Percentiles rank a stretch among this genome's conserved stretches.
phyloP scores from a whole-genome alignment of 2,329 filamentous ascomycete genomes.

The Hypoxylon sp. region DNA sequence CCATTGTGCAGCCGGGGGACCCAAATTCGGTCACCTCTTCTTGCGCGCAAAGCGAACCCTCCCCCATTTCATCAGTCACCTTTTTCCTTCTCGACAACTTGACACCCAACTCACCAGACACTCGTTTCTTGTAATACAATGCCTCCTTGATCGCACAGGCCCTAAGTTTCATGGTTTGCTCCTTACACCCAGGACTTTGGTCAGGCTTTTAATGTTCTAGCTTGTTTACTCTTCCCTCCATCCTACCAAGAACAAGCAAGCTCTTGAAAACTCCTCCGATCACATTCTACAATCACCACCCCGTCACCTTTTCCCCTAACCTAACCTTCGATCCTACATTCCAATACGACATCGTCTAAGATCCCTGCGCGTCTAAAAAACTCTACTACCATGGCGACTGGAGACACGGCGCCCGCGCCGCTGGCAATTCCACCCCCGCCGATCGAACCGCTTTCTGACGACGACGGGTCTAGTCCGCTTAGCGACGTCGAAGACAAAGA shows the following conservation, averaged over 20 bases:
- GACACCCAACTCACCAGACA: conserved; percentile 37
- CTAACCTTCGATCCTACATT: conserved; percentile 8
- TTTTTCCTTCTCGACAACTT: conserved; percentile 34
- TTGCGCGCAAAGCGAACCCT: conserved; percentile 46
- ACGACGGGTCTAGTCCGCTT: conserved; percentile 86
- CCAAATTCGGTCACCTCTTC: conserved; percentile 45
- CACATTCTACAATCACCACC: conserved; percentile 15
- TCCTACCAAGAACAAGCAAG: conserved; percentile 13
- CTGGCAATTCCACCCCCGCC: conserved; percentile 62
- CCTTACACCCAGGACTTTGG: conserved; percentile 35
- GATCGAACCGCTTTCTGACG: conserved; percentile 61
- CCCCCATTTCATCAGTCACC: conserved; percentile 41
- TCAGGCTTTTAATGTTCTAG: conserved; percentile 16
- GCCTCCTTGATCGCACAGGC: conserved; percentile 25
- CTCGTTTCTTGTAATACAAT: conserved; percentile 35
- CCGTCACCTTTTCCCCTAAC: conserved; percentile 9
- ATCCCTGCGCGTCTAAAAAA: background rate
- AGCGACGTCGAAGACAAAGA: conserved; percentile 91
- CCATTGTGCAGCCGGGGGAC: conserved; percentile 33
- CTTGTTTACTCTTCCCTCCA: conserved; percentile 32
- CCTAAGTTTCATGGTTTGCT: conserved; percentile 13
- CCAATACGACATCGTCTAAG: background rate
- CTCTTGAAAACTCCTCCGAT: conserved; percentile 35
- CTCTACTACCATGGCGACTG: conserved; percentile 61
- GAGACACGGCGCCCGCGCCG: conserved; percentile 61